Conservation (phyloP, 495 filamentous ascomycete genomes). For the Geoglossum glabrum region DNA sequence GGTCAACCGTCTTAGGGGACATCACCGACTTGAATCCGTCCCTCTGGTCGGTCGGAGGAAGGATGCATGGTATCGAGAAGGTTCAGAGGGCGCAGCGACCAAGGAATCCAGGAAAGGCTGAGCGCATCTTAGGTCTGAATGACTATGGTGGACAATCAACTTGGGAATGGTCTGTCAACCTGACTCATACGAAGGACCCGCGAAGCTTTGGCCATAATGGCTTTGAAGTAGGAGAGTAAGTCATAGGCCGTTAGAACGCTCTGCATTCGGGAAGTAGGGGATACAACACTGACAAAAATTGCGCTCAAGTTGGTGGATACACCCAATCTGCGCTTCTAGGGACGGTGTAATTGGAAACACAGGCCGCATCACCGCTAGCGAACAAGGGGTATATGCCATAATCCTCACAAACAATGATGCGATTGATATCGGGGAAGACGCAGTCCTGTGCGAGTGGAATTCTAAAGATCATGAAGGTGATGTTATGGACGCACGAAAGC, state of each 20-base stretch:
- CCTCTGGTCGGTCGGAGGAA: neutral
- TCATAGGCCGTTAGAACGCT: neutral
- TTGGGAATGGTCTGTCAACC: neutral
- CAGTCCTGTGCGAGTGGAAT: neutral
- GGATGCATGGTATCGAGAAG: neutral
- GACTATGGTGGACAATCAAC: neutral
- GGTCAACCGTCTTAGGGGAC: neutral
- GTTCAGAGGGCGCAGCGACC: neutral
- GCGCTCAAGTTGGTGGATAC: constrained; percentile 1
- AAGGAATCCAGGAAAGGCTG: neutral
- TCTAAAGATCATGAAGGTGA: neutral
- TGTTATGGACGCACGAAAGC: neutral
- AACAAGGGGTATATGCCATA: neutral
- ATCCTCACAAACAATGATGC: neutral
- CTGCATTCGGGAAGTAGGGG: neutral
- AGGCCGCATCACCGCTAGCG: neutral
- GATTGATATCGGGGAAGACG: neutral
- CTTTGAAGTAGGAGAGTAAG: constrained; percentile 3
- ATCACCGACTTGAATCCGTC: neutral
- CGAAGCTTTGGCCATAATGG: neutral
- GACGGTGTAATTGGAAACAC: neutral
- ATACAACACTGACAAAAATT: neutral
- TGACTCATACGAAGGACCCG: neutral
- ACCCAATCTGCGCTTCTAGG: neutral
- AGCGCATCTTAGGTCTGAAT: neutral